A percentile compares a stretch with the other conserved stretches of the same genome.
Conservation (phyloP, 139 green algal species). For the Chlamydomonas applanata region DNA sequence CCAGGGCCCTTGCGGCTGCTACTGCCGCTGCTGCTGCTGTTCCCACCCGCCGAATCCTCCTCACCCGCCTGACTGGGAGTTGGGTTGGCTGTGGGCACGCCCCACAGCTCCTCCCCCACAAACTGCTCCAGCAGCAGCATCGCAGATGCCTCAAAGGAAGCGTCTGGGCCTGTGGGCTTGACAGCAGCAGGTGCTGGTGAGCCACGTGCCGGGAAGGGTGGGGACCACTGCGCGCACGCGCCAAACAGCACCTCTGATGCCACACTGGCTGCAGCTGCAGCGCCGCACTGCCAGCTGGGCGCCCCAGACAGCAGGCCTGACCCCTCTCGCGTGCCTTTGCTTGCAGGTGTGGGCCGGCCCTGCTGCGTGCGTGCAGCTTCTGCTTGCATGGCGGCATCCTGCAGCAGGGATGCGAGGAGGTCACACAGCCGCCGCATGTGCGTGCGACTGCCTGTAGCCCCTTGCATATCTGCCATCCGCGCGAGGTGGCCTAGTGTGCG, state of each 20-base stretch:
- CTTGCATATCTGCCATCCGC: conserved; percentile 14
- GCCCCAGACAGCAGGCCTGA: no score
- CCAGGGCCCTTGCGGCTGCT: neutral
- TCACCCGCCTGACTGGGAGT: neutral
- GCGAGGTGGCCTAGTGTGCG: conserved; percentile 41
- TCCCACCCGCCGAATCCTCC: neutral
- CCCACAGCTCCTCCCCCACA: conserved; percentile 16
- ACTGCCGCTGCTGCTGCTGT: neutral
- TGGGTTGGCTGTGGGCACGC: conserved; percentile 3
- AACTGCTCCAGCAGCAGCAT: conserved; percentile 34
- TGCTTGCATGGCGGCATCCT: conserved; percentile 1
- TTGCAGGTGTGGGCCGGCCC: no score
- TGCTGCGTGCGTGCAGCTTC: conserved; percentile 16
- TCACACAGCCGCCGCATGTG: conserved; percentile 42
- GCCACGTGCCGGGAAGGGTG: conserved; percentile 11
- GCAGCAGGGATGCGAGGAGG: conserved; percentile 14
- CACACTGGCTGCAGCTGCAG: conserved; percentile 41
- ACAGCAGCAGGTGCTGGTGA: no score
- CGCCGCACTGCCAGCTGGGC: conserved; percentile 25
- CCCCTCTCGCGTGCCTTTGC: neutral
- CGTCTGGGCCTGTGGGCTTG: conserved; percentile 8
- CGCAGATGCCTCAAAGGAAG: conserved; percentile 11
- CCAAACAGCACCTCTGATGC: conserved; percentile 63
- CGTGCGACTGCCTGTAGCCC: neutral
- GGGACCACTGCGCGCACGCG: conserved; percentile 51